phyloP scores from a whole-genome alignment of 306 rosid genomes.

The Oemleria cerasiformis region DNA sequence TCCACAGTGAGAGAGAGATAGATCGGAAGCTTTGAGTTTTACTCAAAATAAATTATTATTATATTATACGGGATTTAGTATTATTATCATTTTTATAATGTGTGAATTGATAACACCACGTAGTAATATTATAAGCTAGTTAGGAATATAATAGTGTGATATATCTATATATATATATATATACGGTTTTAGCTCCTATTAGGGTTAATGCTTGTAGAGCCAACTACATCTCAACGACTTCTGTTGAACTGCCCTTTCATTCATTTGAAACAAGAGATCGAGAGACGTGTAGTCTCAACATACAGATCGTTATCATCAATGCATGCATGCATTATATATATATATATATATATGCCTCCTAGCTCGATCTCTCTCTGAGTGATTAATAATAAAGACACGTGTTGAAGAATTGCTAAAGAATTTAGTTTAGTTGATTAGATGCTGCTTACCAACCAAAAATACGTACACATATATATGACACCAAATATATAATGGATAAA shows the following conservation, averaged over 20 bases:
- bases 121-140: no score
- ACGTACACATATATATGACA: no score
- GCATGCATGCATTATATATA: conserved; percentile 17
- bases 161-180: no score
- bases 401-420: neutral
- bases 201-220: conserved; percentile 13
- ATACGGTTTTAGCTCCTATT: neutral
- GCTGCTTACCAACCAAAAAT: conserved; percentile 18
- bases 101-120: no score
- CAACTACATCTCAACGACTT: conserved; percentile 44
- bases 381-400: neutral
- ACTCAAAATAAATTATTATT: no score
- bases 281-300: conserved; percentile 30
- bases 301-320: conserved; percentile 39
- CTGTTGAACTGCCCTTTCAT: conserved; percentile 39
- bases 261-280: neutral
- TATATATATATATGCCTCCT: neutral
- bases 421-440: conserved; percentile 6
- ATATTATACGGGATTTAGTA: no score
- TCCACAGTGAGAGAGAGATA: conserved; percentile 30
- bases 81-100: no score
- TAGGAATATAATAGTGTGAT: no score
- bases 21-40: neutral
- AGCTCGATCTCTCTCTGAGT: neutral
- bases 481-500: no score